These are phyloP conservation scores for Coffea eugenioides DNA, from an alignment of 257 asterid genomes.

Conservation along the genomic window DNA sequence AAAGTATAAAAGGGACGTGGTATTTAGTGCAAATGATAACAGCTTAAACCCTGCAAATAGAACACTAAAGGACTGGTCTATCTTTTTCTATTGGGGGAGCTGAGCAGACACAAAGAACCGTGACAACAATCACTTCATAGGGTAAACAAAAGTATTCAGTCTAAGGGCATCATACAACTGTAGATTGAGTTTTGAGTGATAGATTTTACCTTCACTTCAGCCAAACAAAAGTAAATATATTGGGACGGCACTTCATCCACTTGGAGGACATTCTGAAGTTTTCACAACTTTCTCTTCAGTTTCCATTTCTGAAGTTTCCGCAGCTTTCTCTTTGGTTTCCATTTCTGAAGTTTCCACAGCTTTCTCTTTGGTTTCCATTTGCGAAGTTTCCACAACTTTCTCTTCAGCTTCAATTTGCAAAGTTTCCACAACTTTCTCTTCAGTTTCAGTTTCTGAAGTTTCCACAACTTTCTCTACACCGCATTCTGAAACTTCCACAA, in stretches of 20 bases:
- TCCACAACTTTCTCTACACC: constrained; percentile 11
- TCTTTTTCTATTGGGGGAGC: not conserved
- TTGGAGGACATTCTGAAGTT: constrained; percentile 20
- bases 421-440: constrained; percentile 26
- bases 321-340: constrained; percentile 14
- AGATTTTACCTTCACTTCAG: constrained; percentile 19
- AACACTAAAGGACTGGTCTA: not conserved
- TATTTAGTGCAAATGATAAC: not conserved
- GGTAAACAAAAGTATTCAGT: not conserved
- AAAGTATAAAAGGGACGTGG: not conserved
- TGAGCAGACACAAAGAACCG: not conserved
- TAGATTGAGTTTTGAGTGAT: not conserved
- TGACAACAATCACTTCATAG: not conserved
- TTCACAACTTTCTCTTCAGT: constrained; percentile 11
- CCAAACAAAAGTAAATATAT: constrained; percentile 7
- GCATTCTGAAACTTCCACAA: not conserved
- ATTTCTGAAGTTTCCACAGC: not conserved
- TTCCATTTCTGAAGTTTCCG: too few relatives aligned
- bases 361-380: too few relatives aligned
- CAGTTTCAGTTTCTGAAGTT: constrained; percentile 18
- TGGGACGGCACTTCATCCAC: constrained; percentile 22
- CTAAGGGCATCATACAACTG: not conserved
- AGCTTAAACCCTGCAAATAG: not conserved
- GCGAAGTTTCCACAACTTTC: not conserved
- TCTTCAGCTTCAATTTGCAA: constrained; percentile 17